phyloP scores from a whole-genome alignment of 495 filamentous ascomycete species.

The Diplogelasinospora grovesii region DNA sequence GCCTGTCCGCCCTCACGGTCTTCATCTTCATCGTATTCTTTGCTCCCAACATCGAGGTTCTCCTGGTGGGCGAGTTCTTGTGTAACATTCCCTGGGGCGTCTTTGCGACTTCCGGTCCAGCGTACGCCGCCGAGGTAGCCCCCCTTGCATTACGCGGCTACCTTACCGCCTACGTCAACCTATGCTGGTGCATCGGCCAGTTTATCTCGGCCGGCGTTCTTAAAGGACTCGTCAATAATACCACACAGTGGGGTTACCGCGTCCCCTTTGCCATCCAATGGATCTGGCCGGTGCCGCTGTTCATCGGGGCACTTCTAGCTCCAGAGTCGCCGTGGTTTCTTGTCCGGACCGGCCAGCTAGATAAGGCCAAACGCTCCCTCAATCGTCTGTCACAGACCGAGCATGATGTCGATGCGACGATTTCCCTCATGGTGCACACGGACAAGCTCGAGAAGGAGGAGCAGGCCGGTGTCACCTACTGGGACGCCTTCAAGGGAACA shows the following conservation, averaged over 20 bases:
- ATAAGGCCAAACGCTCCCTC: slow-evolving; percentile 42
- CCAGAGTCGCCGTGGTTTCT: slow-evolving; percentile 72
- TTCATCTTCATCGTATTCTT: slow-evolving; percentile 53
- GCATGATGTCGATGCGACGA: slow-evolving; percentile 22
- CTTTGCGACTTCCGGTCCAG: slow-evolving; percentile 37
- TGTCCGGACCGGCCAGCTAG: slow-evolving; percentile 52
- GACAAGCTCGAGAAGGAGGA: slow-evolving; percentile 52
- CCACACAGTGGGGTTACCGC: slow-evolving; percentile 65
- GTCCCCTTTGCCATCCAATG: slow-evolving; percentile 56
- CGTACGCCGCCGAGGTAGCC: slow-evolving; percentile 55
- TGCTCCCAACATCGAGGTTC: slow-evolving; percentile 48
- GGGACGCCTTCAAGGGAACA: slow-evolving; percentile 57
- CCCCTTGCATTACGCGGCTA: slow-evolving; percentile 54
- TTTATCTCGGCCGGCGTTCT: slow-evolving; percentile 59
- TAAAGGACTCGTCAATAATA: slow-evolving; percentile 41
- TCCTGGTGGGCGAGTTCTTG: slow-evolving; percentile 61
- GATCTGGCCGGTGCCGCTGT: slow-evolving; percentile 47
- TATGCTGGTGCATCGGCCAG: slow-evolving; percentile 65
- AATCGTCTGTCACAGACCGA: slow-evolving; percentile 38
- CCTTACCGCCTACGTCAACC: slow-evolving; percentile 63
- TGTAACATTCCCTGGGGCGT: slow-evolving; percentile 61
- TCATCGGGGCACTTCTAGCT: slow-evolving; percentile 52
- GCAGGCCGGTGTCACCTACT: slow-evolving; percentile 46
- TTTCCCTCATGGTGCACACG: slow-evolving; percentile 62
- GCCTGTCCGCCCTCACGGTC: slow-evolving; percentile 36